These are phyloP conservation scores for Pseudonectria foliicola DNA, from an alignment of 2,329 filamentous ascomycete genomes.

Conservation along the genomic window DNA sequence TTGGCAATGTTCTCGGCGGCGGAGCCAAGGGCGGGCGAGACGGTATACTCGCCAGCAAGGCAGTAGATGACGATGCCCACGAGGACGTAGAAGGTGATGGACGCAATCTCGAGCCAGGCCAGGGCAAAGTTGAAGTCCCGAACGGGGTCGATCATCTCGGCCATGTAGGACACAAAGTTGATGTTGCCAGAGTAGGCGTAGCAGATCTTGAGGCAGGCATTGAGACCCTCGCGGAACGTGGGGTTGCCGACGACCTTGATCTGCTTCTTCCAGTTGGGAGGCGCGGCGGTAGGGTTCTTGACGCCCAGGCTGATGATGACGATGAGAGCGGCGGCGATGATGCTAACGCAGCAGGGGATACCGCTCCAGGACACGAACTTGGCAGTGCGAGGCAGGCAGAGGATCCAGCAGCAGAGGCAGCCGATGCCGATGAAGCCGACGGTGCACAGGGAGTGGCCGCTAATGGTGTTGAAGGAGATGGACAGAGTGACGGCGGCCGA, in stretches of 20 bases:
- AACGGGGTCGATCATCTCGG: slow-evolving; percentile 28
- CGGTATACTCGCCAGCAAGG: slow-evolving; percentile 21
- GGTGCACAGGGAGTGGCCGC: slow-evolving; percentile 54
- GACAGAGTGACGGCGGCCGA: slow-evolving; percentile 60
- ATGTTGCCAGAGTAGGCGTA: slow-evolving; percentile 33
- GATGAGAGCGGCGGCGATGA: slow-evolving; percentile 28
- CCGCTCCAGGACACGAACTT: slow-evolving; percentile 28
- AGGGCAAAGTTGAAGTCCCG: slow-evolving; percentile 24
- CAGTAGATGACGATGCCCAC: slow-evolving; percentile 22
- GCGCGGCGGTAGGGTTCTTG: slow-evolving; percentile 22
- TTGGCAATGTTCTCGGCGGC: slow-evolving; percentile 16
- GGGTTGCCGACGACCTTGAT: slow-evolving; percentile 24
- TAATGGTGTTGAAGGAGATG: slow-evolving; percentile 63
- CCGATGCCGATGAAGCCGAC: slow-evolving; percentile 58
- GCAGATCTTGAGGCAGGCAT: slow-evolving; percentile 27
- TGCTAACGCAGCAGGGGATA: slow-evolving; percentile 26
- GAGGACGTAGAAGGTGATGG: slow-evolving; percentile 19
- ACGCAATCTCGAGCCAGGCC: slow-evolving; percentile 16
- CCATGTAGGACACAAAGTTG: slow-evolving; percentile 30
- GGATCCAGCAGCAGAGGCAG: slow-evolving; percentile 54
- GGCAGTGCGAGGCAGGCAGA: slow-evolving; percentile 62
- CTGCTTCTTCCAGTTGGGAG: slow-evolving; percentile 21
- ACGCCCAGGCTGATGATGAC: slow-evolving; percentile 31
- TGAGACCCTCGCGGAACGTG: slow-evolving; percentile 25
- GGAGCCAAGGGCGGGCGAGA: slow-evolving; percentile 20